Percentiles rank a stretch among this genome's conserved stretches.
Conservation (phyloP, 805 yeast species). For the Isabelozyma gotoi region DNA sequence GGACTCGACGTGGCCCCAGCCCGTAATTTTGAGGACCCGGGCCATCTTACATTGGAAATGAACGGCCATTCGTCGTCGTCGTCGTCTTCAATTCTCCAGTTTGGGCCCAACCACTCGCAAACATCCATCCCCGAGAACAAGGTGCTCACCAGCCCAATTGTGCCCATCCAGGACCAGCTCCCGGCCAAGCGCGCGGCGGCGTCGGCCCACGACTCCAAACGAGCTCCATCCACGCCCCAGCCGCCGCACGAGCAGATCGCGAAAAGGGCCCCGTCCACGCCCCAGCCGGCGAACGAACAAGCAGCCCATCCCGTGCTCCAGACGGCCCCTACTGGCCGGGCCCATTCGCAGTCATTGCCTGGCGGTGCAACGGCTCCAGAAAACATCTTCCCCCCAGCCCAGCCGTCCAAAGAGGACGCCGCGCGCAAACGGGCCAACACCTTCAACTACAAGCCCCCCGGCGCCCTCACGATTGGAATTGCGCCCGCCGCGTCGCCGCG, state of each 20-base stretch:
- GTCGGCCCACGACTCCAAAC: too few species aligned
- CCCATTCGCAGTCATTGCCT: constrained; percentile 36
- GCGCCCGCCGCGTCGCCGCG: constrained; percentile 1
- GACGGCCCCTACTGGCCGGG: constrained; percentile 14
- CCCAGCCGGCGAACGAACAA: too few species aligned
- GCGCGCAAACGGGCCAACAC: constrained; percentile 22
- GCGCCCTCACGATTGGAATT: constrained; percentile 9
- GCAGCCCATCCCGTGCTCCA: too few species aligned
- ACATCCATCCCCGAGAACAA: constrained; percentile 18
- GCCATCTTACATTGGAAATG: background rate
- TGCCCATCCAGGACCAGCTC: constrained; percentile 22
- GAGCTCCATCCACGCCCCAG: background rate
- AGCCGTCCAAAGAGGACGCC: background rate
- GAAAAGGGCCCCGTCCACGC: too few species aligned
- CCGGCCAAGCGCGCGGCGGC: too few species aligned
- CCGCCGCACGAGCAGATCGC: too few species aligned
- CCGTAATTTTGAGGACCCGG: constrained; percentile 8
- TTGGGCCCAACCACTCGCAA: constrained; percentile 6
- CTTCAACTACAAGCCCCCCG: constrained; percentile 13
- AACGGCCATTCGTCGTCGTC: constrained; percentile 7
- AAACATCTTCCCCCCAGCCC: background rate
- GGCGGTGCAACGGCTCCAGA: background rate
- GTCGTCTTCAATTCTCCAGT: constrained; percentile 5
- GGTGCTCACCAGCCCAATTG: constrained; percentile 29
- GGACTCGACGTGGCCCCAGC: constrained; percentile 1